phyloP scores from a whole-genome alignment of 2,329 filamentous ascomycete genomes.

The Alternaria gaisen region DNA sequence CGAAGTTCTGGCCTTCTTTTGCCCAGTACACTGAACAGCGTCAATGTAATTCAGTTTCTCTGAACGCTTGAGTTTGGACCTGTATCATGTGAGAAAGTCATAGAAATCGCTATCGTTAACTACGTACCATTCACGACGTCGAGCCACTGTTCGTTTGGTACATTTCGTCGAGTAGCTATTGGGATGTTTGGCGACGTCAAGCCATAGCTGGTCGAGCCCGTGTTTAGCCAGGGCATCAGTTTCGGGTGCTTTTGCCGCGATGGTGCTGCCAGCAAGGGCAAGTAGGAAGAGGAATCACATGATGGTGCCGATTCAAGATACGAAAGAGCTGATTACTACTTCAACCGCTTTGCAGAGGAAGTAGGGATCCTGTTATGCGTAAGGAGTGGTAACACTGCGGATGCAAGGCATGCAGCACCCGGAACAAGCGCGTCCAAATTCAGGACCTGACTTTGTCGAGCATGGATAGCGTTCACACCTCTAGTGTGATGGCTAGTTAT shows the following conservation, averaged over 20 bases:
- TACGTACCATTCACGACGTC: too few relatives aligned
- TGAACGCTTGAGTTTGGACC: constrained; percentile 4
- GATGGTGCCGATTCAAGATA: not conserved
- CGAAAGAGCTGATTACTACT: not conserved
- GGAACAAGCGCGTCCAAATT: too few relatives aligned
- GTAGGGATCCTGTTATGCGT: not conserved
- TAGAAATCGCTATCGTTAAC: too few relatives aligned
- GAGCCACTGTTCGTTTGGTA: not conserved
- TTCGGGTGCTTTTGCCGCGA: not conserved
- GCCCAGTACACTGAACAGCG: constrained; percentile 43
- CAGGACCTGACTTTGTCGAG: too few relatives aligned
- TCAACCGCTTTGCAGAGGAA: not conserved
- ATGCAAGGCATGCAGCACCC: too few relatives aligned
- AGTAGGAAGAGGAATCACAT: too few relatives aligned
- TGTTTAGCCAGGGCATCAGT: constrained; percentile 6
- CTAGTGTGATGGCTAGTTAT: too few relatives aligned
- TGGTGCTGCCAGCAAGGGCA: not conserved
- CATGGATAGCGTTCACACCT: too few relatives aligned
- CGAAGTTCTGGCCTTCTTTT: constrained; percentile 35
- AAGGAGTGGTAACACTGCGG: too few relatives aligned
- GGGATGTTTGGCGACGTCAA: not conserved
- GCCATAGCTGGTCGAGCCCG: constrained; percentile 4
- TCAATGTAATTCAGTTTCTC: constrained; percentile 41
- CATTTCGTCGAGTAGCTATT: constrained; percentile 1
- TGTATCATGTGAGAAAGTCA: not conserved